Percentiles rank a stretch among this genome's conserved stretches.
Conservation (phyloP, 352 stramenopile genomes). For the Globisporangium splendens region DNA sequence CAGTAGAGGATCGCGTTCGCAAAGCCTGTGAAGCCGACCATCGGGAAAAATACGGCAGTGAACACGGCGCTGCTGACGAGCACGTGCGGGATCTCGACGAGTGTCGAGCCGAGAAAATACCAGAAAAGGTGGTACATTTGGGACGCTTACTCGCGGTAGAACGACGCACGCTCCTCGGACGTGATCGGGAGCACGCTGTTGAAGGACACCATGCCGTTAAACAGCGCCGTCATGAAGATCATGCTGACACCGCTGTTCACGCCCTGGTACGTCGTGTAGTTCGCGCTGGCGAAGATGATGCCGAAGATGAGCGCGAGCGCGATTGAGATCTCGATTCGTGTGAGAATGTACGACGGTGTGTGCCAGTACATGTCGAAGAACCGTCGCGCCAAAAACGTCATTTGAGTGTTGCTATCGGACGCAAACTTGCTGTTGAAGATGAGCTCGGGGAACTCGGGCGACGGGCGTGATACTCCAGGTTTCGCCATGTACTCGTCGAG, state of each 20-base stretch:
- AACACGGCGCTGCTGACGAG: constrained; percentile 1
- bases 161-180: constrained; percentile 70
- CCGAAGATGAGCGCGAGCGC: constrained; percentile 67
- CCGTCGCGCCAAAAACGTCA: constrained; percentile 8
- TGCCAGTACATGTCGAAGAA: constrained; percentile 22
- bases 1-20: constrained; percentile 27
- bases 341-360: constrained; percentile 58
- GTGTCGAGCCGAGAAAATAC: constrained; percentile 24
- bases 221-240: constrained; percentile 10
- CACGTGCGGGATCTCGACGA: constrained; percentile 13
- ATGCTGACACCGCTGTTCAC: constrained; percentile 28
- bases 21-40: constrained; percentile 40
- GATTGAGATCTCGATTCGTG: constrained; percentile 39
- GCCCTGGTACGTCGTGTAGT: constrained; percentile 39
- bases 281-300: constrained; percentile 35
- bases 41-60: constrained; percentile 23
- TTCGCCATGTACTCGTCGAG: constrained; percentile 12
- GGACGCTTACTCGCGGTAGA: constrained; percentile 74
- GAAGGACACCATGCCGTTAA: constrained; percentile 16
- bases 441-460: constrained; percentile 10
- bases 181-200: constrained; percentile 7
- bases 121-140: constrained; percentile 63
- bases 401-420: constrained; percentile 8
- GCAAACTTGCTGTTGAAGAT: constrained; percentile 15
- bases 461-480: constrained; percentile 5